A percentile compares a stretch with the other conserved stretches of the same genome.
Conservation (phyloP, 2,329 filamentous ascomycete genomes). For the Xylaria multiplex region DNA sequence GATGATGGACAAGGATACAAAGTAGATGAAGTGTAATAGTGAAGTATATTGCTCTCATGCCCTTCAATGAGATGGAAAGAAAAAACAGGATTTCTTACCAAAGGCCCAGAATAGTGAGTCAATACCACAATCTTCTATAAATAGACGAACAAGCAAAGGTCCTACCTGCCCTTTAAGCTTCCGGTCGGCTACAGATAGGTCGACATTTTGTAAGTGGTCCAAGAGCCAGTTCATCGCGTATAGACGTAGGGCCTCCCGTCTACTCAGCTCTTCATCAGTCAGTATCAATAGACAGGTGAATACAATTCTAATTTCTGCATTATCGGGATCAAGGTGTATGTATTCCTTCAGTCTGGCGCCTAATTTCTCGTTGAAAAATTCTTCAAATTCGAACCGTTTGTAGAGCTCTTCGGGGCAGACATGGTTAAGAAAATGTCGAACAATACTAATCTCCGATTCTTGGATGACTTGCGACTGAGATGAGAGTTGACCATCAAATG, state of each 20-base stretch:
- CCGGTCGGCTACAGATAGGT: constrained; percentile 45
- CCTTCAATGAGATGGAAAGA: background rate
- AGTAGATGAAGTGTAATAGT: too few relatives aligned
- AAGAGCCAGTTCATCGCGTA: constrained; percentile 47
- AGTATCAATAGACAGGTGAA: constrained; percentile 45
- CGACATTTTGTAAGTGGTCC: constrained; percentile 45
- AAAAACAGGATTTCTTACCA: constrained; percentile 21
- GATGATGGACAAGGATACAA: background rate
- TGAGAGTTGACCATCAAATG: background rate
- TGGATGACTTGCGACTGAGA: constrained; percentile 41
- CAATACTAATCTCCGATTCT: constrained; percentile 48
- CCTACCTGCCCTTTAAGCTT: constrained; percentile 47
- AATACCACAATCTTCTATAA: constrained; percentile 45
- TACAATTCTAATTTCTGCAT: constrained; percentile 47
- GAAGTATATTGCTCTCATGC: too few relatives aligned
- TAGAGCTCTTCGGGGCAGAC: constrained; percentile 51
- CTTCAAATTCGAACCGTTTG: constrained; percentile 49
- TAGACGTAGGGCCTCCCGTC: constrained; percentile 37
- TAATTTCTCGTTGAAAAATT: constrained; percentile 49
- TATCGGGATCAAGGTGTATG: constrained; percentile 49
- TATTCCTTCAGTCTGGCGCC: constrained; percentile 46
- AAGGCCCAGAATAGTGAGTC: constrained; percentile 48
- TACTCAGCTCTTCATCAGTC: constrained; percentile 41
- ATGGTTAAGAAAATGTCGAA: constrained; percentile 48
- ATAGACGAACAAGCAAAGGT: constrained; percentile 45